phyloP scores from a whole-genome alignment of 805 yeast genomes.

The Candida chauliodis region DNA sequence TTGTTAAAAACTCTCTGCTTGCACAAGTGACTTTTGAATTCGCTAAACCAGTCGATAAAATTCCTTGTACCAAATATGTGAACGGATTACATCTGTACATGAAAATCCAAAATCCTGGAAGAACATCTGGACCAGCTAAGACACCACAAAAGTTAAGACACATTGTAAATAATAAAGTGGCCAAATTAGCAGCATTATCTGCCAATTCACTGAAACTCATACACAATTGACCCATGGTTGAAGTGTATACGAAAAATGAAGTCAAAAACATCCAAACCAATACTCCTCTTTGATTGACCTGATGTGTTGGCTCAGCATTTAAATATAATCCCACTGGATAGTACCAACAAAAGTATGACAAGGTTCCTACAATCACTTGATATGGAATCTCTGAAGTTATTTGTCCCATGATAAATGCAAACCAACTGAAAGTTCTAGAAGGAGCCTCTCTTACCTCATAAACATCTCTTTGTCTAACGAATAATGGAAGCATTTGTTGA shows the following conservation, averaged over 20 bases:
- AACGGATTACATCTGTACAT: slow-evolving; percentile 74
- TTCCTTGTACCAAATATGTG: slow-evolving; percentile 62
- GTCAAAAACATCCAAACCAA: slow-evolving; percentile 33
- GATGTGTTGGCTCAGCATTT: slow-evolving; percentile 17
- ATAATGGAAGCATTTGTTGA: slow-evolving; percentile 44
- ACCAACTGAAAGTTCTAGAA: slow-evolving; percentile 14
- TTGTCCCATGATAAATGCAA: slow-evolving; percentile 54
- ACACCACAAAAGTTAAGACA: slow-evolving; percentile 38
- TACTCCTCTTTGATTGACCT: slow-evolving; percentile 31
- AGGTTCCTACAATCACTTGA: slow-evolving; percentile 59
- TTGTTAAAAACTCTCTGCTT: slow-evolving; percentile 17
- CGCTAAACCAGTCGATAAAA: slow-evolving; percentile 30
- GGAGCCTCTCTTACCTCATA: slow-evolving; percentile 45
- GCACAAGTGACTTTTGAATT: slow-evolving; percentile 36
- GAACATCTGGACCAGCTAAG: slow-evolving; percentile 26
- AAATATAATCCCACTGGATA: slow-evolving; percentile 33
- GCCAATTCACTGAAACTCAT: slow-evolving; percentile 27
- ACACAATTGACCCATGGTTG: slow-evolving; percentile 29
- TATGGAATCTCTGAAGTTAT: slow-evolving; percentile 65
- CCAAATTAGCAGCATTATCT: slow-evolving; percentile 34
- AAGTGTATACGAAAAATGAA: slow-evolving; percentile 22
- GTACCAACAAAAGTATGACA: slow-evolving; percentile 58
- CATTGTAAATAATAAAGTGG: slow-evolving; percentile 26
- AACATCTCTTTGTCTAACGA: slow-evolving; percentile 38
- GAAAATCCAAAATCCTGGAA: slow-evolving; percentile 54